Conservation (phyloP, 805 yeast species). For the Metschnikowia gruessii region DNA sequence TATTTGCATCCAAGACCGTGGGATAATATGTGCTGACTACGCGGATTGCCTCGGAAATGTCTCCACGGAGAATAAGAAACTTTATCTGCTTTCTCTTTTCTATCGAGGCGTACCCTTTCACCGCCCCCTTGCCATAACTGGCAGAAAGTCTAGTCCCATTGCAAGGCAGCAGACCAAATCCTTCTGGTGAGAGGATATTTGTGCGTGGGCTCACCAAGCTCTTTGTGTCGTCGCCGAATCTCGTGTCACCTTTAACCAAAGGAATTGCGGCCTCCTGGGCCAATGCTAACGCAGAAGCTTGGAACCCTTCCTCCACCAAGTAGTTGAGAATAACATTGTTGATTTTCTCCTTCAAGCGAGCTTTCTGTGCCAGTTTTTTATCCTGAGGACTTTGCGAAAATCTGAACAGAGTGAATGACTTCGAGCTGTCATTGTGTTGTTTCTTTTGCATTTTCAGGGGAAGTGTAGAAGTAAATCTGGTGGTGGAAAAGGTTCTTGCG, state of each 20-base stretch:
- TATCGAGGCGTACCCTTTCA: conserved; percentile 48
- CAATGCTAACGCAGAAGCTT: conserved; percentile 60
- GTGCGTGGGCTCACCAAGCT: background rate
- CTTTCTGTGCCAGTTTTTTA: conserved; percentile 18
- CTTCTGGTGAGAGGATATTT: no score
- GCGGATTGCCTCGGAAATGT: conserved; percentile 56
- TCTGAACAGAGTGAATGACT: conserved; percentile 8
- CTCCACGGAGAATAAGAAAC: conserved; percentile 53
- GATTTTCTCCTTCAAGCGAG: conserved; percentile 31
- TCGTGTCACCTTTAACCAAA: background rate
- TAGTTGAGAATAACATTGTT: conserved; percentile 65
- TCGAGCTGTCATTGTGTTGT: background rate
- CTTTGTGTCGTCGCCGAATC: background rate
- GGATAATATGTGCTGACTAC: conserved; percentile 60
- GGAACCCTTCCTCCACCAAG: conserved; percentile 74
- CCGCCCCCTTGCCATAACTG: background rate
- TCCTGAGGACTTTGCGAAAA: conserved; percentile 8
- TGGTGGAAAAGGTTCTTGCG: no score
- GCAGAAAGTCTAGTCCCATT: background rate
- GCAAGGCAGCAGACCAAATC: no score
- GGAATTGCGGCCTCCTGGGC: conserved; percentile 52
- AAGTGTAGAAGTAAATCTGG: no score
- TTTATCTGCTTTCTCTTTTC: conserved; percentile 53
- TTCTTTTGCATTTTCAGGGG: conserved; percentile 1
- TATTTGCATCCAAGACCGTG: conserved; percentile 59